Evolutionary conservation across 1,139 yeast genomes (phyloP).

Genomic region (Casaregolazyma lundiana): DNA sequence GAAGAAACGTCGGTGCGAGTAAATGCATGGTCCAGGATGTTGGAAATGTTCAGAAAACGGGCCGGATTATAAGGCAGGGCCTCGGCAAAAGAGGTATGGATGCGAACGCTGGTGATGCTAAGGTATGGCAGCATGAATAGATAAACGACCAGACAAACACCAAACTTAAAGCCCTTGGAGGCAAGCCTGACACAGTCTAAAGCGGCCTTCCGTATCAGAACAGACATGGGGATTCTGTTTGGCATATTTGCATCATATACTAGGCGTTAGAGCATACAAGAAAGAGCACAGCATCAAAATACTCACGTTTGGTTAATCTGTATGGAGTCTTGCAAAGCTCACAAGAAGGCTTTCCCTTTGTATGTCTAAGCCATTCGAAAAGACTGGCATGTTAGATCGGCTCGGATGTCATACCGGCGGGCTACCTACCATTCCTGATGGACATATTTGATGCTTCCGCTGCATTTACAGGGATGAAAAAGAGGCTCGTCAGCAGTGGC

Average conservation of each 20-base stretch:
- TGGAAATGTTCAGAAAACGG: background rate
- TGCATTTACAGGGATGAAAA: conserved; percentile 87
- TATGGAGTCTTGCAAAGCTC: conserved; percentile 85
- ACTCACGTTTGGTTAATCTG: conserved; percentile 50
- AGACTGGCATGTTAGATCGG: conserved; percentile 33
- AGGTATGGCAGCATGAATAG: conserved; percentile 6
- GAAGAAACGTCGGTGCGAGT: conserved; percentile 1
- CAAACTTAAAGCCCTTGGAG: background rate
- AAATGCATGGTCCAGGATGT: conserved; percentile 5
- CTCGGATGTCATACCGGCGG: background rate
- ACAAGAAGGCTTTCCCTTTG: conserved; percentile 62
- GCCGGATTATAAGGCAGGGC: conserved; percentile 19
- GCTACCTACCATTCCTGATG: conserved; percentile 71
- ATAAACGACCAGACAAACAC: conserved; percentile 3
- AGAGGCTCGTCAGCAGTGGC: conserved; percentile 75
- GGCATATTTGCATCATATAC: conserved; percentile 73
- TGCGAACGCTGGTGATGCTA: conserved; percentile 15
- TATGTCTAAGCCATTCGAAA: conserved; percentile 77
- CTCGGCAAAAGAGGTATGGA: conserved; percentile 23
- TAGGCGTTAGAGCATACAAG: background rate
- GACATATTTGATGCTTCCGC: conserved; percentile 88
- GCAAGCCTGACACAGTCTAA: conserved; percentile 18
- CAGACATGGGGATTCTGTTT: conserved; percentile 48
- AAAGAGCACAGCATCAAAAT: background rate
- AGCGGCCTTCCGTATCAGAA: conserved; percentile 35